These are phyloP conservation scores for Bipolaris cookei DNA, from an alignment of 2,329 filamentous ascomycete species.

Conservation along the genomic window DNA sequence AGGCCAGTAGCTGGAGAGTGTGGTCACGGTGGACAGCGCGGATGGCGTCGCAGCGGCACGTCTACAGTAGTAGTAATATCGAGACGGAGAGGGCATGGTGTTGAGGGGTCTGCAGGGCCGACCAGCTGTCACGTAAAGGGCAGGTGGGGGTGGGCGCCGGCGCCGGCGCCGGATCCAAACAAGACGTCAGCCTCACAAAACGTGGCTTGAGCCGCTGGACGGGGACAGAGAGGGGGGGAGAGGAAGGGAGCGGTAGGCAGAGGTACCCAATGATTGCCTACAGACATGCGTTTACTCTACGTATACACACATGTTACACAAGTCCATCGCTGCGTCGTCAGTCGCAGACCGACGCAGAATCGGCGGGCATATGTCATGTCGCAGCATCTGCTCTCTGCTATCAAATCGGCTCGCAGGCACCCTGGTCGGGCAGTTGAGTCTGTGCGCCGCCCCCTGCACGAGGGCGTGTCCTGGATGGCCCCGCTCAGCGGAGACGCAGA, in stretches of 20 bases:
- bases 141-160: constrained; percentile 35
- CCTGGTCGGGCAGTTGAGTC: constrained; percentile 8
- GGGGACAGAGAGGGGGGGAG: neutral
- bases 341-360: neutral
- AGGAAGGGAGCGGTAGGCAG: neutral
- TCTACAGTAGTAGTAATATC: constrained; percentile 2
- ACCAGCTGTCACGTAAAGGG: constrained; percentile 30
- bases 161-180: neutral
- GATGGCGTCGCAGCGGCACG: constrained; percentile 3
- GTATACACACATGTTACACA: no score
- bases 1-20: neutral
- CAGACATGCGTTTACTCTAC: no score
- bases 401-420: constrained; percentile 20
- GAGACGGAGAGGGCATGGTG: constrained; percentile 35
- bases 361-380: constrained; percentile 26
- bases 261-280: constrained; percentile 4
- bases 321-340: neutral
- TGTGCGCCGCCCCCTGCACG: constrained; percentile 24
- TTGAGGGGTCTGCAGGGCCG: constrained; percentile 42
- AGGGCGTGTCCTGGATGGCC: constrained; percentile 20
- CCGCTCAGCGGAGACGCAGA: constrained; percentile 30
- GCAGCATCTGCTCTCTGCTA: constrained; percentile 24
- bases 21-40: neutral
- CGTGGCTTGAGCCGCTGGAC: constrained; percentile 20
- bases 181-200: constrained; percentile 13